phyloP scores from a whole-genome alignment of 306 rosid genomes.

The Oxytropis ochrocephala region DNA sequence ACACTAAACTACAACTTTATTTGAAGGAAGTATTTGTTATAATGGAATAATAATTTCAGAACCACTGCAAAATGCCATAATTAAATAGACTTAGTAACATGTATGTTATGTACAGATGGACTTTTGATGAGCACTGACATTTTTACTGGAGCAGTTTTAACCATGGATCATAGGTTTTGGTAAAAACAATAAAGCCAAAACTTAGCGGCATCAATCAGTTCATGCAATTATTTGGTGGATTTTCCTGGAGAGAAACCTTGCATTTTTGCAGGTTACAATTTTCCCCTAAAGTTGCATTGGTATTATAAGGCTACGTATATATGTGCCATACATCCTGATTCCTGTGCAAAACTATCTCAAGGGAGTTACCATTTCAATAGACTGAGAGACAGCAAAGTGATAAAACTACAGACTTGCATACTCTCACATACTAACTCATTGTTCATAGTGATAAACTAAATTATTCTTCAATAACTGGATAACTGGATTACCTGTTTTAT shows the following conservation, averaged over 20 bases:
- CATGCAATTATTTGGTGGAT: not conserved
- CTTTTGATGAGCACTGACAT: not conserved
- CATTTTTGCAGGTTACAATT: not conserved
- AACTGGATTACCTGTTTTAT: constrained; percentile 54
- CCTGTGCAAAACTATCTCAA: not conserved
- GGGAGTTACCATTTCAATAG: not conserved
- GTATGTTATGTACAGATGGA: not conserved
- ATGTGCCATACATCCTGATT: not conserved
- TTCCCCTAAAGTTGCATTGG: not conserved
- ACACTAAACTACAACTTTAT: not conserved
- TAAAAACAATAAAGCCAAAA: not conserved
- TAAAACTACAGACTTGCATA: not conserved
- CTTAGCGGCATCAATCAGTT: not conserved
- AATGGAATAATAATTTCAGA: not conserved
- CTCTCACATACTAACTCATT: constrained; percentile 1
- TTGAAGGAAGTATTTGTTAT: not conserved
- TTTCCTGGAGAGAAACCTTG: not conserved
- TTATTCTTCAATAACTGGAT: constrained; percentile 8
- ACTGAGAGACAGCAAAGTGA: not conserved
- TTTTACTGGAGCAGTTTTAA: not conserved
- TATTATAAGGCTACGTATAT: not conserved
- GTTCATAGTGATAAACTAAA: not conserved
- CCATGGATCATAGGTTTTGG: not conserved
- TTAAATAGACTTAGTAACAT: not conserved
- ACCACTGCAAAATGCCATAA: not conserved